Conservation (phyloP, 164 flowering plant species). For the Vitis rupestris region DNA sequence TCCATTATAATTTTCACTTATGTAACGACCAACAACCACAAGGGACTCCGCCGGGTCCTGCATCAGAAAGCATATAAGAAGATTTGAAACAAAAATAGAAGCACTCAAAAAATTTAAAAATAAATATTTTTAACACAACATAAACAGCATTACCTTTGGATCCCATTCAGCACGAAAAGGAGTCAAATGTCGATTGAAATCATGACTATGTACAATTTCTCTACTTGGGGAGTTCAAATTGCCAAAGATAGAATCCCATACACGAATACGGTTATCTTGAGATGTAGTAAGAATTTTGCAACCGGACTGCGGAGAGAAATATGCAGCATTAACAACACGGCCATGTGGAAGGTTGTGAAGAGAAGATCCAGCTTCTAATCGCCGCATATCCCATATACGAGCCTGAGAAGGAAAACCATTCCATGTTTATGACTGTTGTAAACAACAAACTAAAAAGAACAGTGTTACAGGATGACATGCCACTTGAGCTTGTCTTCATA, state of each 20-base stretch:
- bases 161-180: constrained; percentile 98
- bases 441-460: neutral
- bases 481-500: no score
- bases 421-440: neutral
- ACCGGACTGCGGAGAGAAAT: constrained; percentile 81
- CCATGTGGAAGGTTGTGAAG: constrained; percentile 54
- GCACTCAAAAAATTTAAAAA: neutral
- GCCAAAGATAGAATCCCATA: constrained; percentile 88
- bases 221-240: constrained; percentile 81
- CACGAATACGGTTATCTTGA: constrained; percentile 81
- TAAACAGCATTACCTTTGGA: constrained; percentile 63
- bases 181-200: constrained; percentile 85
- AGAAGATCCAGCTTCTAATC: constrained; percentile 60
- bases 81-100: neutral
- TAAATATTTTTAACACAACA: neutral
- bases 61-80: constrained; percentile 11
- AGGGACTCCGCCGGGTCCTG: constrained; percentile 94
- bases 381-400: constrained; percentile 90
- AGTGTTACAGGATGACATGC: no score
- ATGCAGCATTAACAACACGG: constrained; percentile 91
- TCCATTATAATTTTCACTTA: constrained; percentile 91
- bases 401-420: constrained; percentile 43
- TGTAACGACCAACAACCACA: constrained; percentile 90
- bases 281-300: constrained; percentile 83
- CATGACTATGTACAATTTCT: constrained; percentile 93